Base-by-base conservation (phyloP, 371 early-diverging fungal species). In the Lichtheimia ornata region DNA sequence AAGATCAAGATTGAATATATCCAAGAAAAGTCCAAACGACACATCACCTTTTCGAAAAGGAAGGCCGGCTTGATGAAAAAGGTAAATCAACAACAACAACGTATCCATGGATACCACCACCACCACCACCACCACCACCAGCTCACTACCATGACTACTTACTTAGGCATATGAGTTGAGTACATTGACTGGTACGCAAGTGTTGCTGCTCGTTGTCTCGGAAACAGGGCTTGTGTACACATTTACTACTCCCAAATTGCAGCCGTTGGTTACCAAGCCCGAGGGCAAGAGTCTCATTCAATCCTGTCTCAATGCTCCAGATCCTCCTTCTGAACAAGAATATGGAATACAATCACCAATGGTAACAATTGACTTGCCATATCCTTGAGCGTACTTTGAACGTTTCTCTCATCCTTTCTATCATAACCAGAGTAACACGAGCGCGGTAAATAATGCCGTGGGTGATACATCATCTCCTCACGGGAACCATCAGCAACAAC, bases 41-140 rank as follows among this genome's bases (percentile, higher is more conserved):
- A 96, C 65, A 97, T 99, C 59, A 97, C 98, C 4, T 99, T 99
- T 77, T 91, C 91, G 65, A 99, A 99, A 77, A 84, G 99, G 74
- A 99, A 98, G 76, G 95, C 97, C 35, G 99, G 99, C 41, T 93
- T 99, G 66, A 96, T 99, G 97, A 99, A 99, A 79, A 99, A 98
- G 88, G 92, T 87, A 66, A 56, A 9, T 35, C 11, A 35, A 35
- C 11, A 22, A 22, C 22, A 22, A 9, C 35, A 35, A 35, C 11
- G 11, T 9, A 35, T 11, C 35, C 9, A 35, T 35, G 35, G 11
- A 35, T 35, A 35, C 9, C 2, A 35, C 35, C 9, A 35, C n/a
- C n/a, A n/a, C n/a, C n/a, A n/a, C n/a, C n/a, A n/a, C n/a, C n/a
- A n/a, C n/a, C n/a, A n/a, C n/a, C n/a, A 35, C 35, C 9, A 35